Percentiles rank a stretch among this genome's conserved stretches.
Evolutionary conservation across 2,329 filamentous ascomycete species (phyloP).

Genomic region (Aureobasidium musti): DNA sequence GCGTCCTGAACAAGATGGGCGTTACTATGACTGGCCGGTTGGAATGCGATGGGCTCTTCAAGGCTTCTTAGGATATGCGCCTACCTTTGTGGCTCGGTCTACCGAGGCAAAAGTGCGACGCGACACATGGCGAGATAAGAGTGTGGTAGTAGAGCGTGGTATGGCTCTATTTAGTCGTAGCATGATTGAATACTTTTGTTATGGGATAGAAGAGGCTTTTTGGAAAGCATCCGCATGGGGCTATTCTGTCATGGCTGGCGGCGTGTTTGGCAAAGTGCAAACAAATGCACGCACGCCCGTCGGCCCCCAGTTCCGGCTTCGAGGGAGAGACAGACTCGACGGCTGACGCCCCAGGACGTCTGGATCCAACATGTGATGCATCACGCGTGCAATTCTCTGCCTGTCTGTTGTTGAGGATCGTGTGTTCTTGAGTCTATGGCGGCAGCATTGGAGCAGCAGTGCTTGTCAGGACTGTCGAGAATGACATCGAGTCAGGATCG

Average conservation of each 20-base stretch:
- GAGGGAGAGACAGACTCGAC: background rate
- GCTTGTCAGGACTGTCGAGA: background rate
- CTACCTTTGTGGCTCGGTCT: slow-evolving; percentile 13
- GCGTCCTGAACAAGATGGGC: slow-evolving; percentile 62
- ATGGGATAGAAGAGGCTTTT: background rate
- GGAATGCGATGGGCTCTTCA: slow-evolving; percentile 20
- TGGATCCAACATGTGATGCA: slow-evolving; percentile 13
- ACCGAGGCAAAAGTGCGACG: slow-evolving; percentile 21
- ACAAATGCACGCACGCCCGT: no score
- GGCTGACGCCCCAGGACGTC: slow-evolving; percentile 10
- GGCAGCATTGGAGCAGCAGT: background rate
- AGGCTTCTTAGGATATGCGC: background rate
- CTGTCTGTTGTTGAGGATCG: background rate
- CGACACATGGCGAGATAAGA: slow-evolving; percentile 9
- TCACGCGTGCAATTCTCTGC: slow-evolving; percentile 3
- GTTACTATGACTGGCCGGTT: slow-evolving; percentile 24
- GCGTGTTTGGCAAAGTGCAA: slow-evolving; percentile 5
- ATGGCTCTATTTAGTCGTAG: slow-evolving; percentile 17
- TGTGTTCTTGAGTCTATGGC: no score
- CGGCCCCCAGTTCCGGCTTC: background rate
- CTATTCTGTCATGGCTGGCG: slow-evolving; percentile 13
- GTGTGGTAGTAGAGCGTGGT: background rate
- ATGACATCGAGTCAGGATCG: background rate
- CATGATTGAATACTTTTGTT: slow-evolving; percentile 19
- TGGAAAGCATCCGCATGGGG: background rate